Evolutionary conservation across 2,329 filamentous ascomycete species (phyloP).

Genomic region (Ascomycota sp.): DNA sequence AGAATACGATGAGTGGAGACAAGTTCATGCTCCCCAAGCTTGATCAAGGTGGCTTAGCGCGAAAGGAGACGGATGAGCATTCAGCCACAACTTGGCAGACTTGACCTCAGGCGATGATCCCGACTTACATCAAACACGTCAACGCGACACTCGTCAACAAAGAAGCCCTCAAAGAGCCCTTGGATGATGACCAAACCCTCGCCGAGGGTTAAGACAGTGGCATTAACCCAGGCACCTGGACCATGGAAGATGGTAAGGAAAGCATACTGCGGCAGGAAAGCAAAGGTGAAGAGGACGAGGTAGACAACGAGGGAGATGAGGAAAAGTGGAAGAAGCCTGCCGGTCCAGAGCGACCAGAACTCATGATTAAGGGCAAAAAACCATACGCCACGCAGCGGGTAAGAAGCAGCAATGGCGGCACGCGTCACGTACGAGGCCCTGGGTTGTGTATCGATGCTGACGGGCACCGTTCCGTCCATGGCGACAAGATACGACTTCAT

Average conservation of each 20-base stretch:
- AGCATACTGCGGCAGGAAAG: conserved; percentile 72
- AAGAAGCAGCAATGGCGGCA: conserved; percentile 25
- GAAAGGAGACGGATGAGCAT: not conserved
- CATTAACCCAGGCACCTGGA: conserved; percentile 71
- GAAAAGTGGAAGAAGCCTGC: conserved; percentile 57
- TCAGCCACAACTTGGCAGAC: too few relatives aligned
- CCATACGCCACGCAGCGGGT: conserved; percentile 49
- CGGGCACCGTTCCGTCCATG: conserved; percentile 3
- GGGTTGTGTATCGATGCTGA: conserved; percentile 1
- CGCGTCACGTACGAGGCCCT: conserved; percentile 18
- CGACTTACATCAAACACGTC: conserved; percentile 58
- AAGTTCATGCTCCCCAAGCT: conserved; percentile 46
- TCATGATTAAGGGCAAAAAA: conserved; percentile 61
- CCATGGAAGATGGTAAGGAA: conserved; percentile 81
- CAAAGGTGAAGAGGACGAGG: conserved; percentile 64
- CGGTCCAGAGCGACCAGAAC: conserved; percentile 59
- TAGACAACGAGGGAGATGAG: conserved; percentile 69
- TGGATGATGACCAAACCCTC: conserved; percentile 51
- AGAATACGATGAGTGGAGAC: conserved; percentile 43
- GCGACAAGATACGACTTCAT: not conserved
- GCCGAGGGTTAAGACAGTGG: conserved; percentile 67
- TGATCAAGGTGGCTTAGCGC: conserved; percentile 44
- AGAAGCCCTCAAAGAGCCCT: conserved; percentile 55
- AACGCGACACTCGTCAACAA: conserved; percentile 57
- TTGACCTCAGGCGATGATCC: too few relatives aligned